These are phyloP conservation scores for Mycena rosella DNA, from an alignment of 768 basidiomycete species.

Conservation along the genomic window DNA sequence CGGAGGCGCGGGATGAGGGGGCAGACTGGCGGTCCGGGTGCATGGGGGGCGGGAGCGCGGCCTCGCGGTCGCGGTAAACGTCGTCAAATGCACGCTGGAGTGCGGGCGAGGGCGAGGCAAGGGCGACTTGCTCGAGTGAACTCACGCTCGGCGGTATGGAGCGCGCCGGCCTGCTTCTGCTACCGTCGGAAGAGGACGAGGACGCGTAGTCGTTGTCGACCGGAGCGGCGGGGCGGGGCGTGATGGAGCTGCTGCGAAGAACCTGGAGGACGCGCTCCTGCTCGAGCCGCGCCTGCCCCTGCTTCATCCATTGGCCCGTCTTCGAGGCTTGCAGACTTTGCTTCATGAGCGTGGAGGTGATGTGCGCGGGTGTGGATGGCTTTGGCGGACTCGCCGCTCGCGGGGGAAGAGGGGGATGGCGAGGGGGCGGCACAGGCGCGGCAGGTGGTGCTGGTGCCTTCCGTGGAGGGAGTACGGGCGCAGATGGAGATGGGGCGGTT, in stretches of 20 bases:
- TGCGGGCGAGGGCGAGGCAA: slow-evolving; percentile 42
- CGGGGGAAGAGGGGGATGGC: slow-evolving; percentile 45
- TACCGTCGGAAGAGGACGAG: slow-evolving; percentile 36
- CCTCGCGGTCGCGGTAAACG: slow-evolving; percentile 39
- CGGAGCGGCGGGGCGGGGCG: slow-evolving; percentile 24
- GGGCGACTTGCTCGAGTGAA: slow-evolving; percentile 62
- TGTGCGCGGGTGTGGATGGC: slow-evolving; percentile 52
- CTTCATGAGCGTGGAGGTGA: slow-evolving; percentile 75
- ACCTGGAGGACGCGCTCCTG: slow-evolving; percentile 79
- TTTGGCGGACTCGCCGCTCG: slow-evolving; percentile 41
- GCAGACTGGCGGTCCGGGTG: slow-evolving; percentile 66
- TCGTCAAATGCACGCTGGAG: slow-evolving; percentile 33
- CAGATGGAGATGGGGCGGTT: slow-evolving; percentile 19
- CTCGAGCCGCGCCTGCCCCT: slow-evolving; percentile 75
- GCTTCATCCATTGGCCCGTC: slow-evolving; percentile 76
- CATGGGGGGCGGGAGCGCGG: slow-evolving; percentile 59
- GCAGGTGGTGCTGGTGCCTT: slow-evolving; percentile 30
- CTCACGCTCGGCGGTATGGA: slow-evolving; percentile 55
- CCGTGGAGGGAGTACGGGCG: slow-evolving; percentile 36
- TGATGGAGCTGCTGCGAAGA: slow-evolving; percentile 68
- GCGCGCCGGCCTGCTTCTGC: slow-evolving; percentile 43
- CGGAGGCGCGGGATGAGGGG: slow-evolving; percentile 27
- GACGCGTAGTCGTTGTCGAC: slow-evolving; percentile 24
- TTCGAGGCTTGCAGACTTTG: slow-evolving; percentile 83
- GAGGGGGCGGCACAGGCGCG: slow-evolving; percentile 42